These are phyloP conservation scores for Cynanchum wilfordii DNA, from an alignment of 257 asterid species.

Conservation along the genomic window DNA sequence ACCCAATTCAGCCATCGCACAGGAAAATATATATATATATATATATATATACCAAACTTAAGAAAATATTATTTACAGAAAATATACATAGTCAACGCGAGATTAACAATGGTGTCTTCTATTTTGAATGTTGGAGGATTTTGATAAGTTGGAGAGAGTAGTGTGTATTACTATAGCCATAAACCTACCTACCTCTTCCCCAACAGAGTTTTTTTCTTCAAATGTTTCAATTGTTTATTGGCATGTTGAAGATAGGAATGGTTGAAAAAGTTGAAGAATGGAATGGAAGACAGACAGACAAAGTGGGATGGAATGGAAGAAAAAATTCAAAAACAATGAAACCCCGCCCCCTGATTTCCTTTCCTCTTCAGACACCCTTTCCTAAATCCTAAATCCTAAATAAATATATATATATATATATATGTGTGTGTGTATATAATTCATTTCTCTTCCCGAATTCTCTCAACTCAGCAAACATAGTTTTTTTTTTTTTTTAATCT, in stretches of 20 bases:
- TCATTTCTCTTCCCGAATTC: neutral
- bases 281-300: too few species aligned
- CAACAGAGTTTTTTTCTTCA: neutral
- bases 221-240: neutral
- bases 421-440: too few species aligned
- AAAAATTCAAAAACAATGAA: slow-evolving; percentile 10
- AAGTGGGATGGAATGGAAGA: neutral
- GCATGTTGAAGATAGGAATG: neutral
- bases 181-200: too few species aligned
- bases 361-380: neutral
- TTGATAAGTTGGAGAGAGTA: too few species aligned
- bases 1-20: neutral
- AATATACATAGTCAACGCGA: too few species aligned
- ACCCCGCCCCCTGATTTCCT: slow-evolving; percentile 14
- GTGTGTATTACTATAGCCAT: too few species aligned
- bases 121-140: too few species aligned
- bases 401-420: neutral
- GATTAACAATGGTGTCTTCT: too few species aligned
- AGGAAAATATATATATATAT: too few species aligned
- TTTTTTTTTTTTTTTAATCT: too few species aligned
- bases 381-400: neutral
- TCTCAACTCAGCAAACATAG: neutral
- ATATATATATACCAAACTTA: too few species aligned
- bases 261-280: neutral
- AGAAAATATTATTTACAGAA: too few species aligned